Base-by-base conservation (phyloP, 2,329 filamentous ascomycete genomes). In the Purpureocillium lavendulum region DNA sequence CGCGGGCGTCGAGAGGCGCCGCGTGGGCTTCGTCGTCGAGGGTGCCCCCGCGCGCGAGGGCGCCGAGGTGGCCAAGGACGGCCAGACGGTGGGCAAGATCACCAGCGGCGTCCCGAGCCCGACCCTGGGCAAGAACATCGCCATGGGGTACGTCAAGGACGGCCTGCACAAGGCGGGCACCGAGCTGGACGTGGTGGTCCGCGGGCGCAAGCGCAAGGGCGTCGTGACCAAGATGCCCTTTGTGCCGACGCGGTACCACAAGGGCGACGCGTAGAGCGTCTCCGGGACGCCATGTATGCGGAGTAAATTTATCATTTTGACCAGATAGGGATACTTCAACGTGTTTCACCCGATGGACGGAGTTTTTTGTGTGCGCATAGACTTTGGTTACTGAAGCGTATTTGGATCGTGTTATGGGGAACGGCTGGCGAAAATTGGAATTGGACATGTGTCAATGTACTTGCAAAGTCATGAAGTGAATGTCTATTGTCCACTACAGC, bases 91-190 rank as follows among this genome's bases (percentile, higher is more conserved):
- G 40, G 92, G 92, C 12, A 73, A 70, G 29, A 72, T 98, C 45
- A 98, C 92, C 5, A 94, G 87, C 50, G 92, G 92, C 13, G 86
- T 87, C 49, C 92, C 92, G 1, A 89, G 84, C 56, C 92, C 92
- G 3, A 86, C 83, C 0, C 67, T 96, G 35, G 81, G 82, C 47
- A 84, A 84, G 69, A 96, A 97, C 61, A 90, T 98, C 46, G 88
- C 90, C 41, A 98, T 98, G 92, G 92, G 82, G 0, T 95, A 95
- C 57, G 71, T 96, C 56, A 78, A 80, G 62, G 80, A 85, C 46
- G 87, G 87, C 0, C 65, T 82, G 58, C 87, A 94, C 61, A 94
- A 94, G 73, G 71, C 76, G 26, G 88, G 87, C 10, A 94, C 87
- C 1, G 82, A 90, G 65, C 67, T 95, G 7, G 75, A 80, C 14